phyloP scores from a whole-genome alignment of 345 rosid species.

The Fremontodendron californicum region DNA sequence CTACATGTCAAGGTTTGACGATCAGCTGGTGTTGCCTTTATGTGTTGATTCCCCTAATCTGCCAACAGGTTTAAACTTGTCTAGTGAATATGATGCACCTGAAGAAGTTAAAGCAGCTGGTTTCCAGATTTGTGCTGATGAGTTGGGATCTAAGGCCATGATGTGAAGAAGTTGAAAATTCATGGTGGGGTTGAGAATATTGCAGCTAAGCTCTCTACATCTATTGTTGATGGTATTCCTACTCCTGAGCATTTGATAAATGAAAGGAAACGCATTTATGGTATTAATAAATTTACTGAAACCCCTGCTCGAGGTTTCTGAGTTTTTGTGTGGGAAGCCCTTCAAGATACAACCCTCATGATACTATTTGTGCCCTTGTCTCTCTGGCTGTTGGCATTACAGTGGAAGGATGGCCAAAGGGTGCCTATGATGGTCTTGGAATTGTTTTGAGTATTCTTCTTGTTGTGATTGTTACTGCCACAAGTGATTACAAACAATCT shows the following conservation, averaged over 20 bases:
- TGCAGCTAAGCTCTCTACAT: slow-evolving; percentile 58
- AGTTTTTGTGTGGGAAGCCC: slow-evolving; percentile 73
- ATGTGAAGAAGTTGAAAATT: slow-evolving; percentile 60
- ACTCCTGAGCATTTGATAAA: slow-evolving; percentile 41
- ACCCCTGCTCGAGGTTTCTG: slow-evolving; percentile 71
- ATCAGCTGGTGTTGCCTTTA: background rate
- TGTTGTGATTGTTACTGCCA: slow-evolving; percentile 66
- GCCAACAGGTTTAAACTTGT: slow-evolving; percentile 44
- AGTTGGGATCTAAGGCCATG: slow-evolving; percentile 82
- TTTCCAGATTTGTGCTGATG: slow-evolving; percentile 83
- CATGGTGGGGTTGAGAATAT: slow-evolving; percentile 76
- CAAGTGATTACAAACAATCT: slow-evolving; percentile 66
- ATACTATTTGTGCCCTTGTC: slow-evolving; percentile 57
- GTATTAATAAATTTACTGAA: slow-evolving; percentile 79
- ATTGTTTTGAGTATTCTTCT: slow-evolving; percentile 63
- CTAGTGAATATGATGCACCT: slow-evolving; percentile 68
- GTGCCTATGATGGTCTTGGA: slow-evolving; percentile 79
- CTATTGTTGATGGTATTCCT: slow-evolving; percentile 50
- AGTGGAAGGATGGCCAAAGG: slow-evolving; percentile 72
- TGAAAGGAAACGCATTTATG: slow-evolving; percentile 55
- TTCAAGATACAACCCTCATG: slow-evolving; percentile 64
- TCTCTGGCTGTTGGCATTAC: slow-evolving; percentile 64
- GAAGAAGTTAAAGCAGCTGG: slow-evolving; percentile 72
- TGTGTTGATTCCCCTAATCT: slow-evolving; percentile 18
- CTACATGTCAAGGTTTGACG: background rate